Conservation (phyloP, 768 basidiomycete genomes). For the Hypholoma fasciculare region DNA sequence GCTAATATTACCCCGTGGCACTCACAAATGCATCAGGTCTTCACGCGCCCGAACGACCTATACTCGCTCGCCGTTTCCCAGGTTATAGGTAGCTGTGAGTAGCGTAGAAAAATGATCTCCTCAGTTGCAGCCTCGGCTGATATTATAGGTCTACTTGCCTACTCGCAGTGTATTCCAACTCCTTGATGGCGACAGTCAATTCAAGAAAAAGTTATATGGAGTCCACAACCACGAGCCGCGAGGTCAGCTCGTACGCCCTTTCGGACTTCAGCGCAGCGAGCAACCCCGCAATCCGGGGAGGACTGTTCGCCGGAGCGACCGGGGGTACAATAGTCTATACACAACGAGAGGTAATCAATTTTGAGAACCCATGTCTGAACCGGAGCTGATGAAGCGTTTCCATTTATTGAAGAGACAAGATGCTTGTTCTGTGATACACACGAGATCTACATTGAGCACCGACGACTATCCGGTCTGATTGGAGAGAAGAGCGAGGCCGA, state of each 20-base stretch:
- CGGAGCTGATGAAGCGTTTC: too few species aligned
- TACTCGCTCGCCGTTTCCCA: conserved; percentile 12
- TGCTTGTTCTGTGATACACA: too few species aligned
- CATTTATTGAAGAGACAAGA: too few species aligned
- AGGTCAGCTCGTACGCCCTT: background rate
- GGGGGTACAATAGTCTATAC: background rate
- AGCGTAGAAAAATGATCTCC: background rate
- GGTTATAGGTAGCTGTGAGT: conserved; percentile 9
- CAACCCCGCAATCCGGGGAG: background rate
- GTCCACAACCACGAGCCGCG: background rate
- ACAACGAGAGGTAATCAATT: too few species aligned
- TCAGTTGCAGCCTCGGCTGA: background rate
- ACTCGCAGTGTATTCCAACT: conserved; percentile 12
- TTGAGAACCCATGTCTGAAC: too few species aligned
- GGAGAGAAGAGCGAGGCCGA: too few species aligned
- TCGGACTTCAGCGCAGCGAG: background rate
- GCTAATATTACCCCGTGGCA: too few species aligned
- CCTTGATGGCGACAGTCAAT: conserved; percentile 13
- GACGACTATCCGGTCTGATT: too few species aligned
- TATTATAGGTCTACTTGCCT: background rate
- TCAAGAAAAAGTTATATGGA: background rate
- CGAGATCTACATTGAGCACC: too few species aligned
- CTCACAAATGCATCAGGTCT: conserved; percentile 1
- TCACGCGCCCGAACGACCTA: conserved; percentile 6
- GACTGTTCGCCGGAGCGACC: background rate